A percentile compares a stretch with the other conserved stretches of the same genome.
These are phyloP conservation scores for Starmerella khaoyaiensis DNA, from an alignment of 805 yeast species.

Conservation along the genomic window DNA sequence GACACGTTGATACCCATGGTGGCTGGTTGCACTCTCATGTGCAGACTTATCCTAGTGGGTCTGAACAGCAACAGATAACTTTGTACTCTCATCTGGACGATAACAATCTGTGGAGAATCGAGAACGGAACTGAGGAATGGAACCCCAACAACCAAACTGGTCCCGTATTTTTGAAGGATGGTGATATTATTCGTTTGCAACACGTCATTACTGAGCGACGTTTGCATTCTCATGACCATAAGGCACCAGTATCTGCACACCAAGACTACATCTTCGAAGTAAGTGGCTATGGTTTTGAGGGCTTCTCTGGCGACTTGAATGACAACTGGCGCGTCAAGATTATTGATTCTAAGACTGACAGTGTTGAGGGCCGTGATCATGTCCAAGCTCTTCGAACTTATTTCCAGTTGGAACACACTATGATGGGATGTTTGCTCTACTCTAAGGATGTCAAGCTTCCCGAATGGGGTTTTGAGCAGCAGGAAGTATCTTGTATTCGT, in stretches of 20 bases:
- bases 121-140: conserved; percentile 29
- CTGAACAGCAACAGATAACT: conserved; percentile 69
- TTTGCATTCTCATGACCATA: conserved; percentile 53
- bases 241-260: conserved; percentile 83
- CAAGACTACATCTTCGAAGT: conserved; percentile 85
- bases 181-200: conserved; percentile 49
- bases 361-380: conserved; percentile 24
- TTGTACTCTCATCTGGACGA: conserved; percentile 49
- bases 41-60: conserved; percentile 48
- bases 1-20: conserved; percentile 58
- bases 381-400: conserved; percentile 51
- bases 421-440: conserved; percentile 55
- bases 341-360: conserved; percentile 28
- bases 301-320: conserved; percentile 50
- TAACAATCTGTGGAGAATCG: conserved; percentile 67
- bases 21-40: conserved; percentile 73
- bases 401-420: conserved; percentile 54
- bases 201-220: conserved; percentile 58
- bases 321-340: conserved; percentile 59
- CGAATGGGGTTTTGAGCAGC: conserved; percentile 72
- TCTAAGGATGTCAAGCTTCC: conserved; percentile 64
- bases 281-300: conserved; percentile 51
- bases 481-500: conserved; percentile 77
- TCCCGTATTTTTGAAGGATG: conserved; percentile 39
- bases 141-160: conserved; percentile 25